Conservation (phyloP, 495 filamentous ascomycete species). For the Cudoniella acicularis region DNA sequence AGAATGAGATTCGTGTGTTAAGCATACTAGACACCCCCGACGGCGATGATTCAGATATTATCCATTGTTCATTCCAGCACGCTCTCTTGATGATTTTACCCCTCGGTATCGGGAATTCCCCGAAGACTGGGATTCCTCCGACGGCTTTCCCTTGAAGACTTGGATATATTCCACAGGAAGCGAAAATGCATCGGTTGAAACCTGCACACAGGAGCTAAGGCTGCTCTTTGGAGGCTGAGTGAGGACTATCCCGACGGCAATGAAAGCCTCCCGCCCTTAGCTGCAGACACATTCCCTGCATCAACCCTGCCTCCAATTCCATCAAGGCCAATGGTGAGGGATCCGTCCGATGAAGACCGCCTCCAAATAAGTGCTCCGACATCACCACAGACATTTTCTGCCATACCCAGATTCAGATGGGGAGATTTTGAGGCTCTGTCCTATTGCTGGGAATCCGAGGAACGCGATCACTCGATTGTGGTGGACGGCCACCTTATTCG, state of each 20-base stretch:
- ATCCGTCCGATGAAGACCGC: too few species aligned
- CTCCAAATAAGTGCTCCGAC: not conserved
- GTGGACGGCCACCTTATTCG: not conserved
- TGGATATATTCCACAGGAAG: not conserved
- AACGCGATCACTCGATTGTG: not conserved
- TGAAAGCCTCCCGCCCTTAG: not conserved
- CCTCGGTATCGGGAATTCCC: not conserved
- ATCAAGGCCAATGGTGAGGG: not conserved
- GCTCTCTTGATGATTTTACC: not conserved
- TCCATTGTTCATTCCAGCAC: not conserved
- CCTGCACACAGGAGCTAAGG: not conserved
- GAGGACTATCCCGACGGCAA: not conserved
- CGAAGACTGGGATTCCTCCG: not conserved
- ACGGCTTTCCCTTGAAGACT: not conserved
- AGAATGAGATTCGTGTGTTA: not conserved
- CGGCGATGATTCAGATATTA: not conserved
- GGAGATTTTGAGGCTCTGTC: not conserved
- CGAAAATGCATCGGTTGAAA: not conserved
- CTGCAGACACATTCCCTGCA: not conserved
- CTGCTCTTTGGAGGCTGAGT: not conserved
- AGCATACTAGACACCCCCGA: not conserved
- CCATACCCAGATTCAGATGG: not conserved
- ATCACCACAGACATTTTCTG: not conserved
- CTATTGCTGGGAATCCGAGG: not conserved
- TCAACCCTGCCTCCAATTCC: not conserved